These are phyloP conservation scores for Cocos nucifera DNA, from an alignment of 176 grass and related monocot species.

Conservation along the genomic window DNA sequence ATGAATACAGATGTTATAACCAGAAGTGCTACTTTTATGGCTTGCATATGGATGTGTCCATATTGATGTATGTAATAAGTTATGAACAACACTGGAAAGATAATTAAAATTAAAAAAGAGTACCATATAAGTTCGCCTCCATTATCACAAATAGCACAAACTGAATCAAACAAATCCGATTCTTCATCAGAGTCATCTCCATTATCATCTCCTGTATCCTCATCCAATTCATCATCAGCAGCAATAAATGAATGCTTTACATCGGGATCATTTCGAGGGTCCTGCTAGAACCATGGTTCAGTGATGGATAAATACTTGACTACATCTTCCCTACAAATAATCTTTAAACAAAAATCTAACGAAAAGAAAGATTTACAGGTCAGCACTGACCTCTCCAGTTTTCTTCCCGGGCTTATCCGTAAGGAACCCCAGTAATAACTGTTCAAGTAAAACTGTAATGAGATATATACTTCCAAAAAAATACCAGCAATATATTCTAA, in stretches of 20 bases:
- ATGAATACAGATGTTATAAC: too few relatives aligned
- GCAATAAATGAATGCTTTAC: constrained; percentile 36
- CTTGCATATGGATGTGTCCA: too few relatives aligned
- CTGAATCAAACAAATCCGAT: constrained; percentile 36
- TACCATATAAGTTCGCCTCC: constrained; percentile 60
- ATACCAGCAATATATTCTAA: too few relatives aligned
- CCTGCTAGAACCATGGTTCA: constrained; percentile 18
- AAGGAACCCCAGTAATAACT: constrained; percentile 8
- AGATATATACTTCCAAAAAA: not conserved
- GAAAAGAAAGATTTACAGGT: too few relatives aligned
- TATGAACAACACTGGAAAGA: too few relatives aligned
- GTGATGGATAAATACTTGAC: too few relatives aligned
- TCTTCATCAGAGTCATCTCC: constrained; percentile 60
- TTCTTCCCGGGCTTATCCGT: constrained; percentile 6
- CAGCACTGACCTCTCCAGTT: constrained; percentile 5
- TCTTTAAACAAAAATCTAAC: too few relatives aligned
- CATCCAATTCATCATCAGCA: constrained; percentile 43
- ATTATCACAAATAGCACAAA: constrained; percentile 63
- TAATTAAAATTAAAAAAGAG: not conserved
- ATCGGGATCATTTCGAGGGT: constrained; percentile 5
- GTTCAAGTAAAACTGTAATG: not conserved
- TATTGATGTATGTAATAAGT: too few relatives aligned
- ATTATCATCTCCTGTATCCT: constrained; percentile 23
- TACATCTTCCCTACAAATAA: too few relatives aligned
- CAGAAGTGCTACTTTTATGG: too few relatives aligned